Evolutionary conservation across 768 basidiomycete genomes (phyloP).

Genomic region (Podaxis rugospora): DNA sequence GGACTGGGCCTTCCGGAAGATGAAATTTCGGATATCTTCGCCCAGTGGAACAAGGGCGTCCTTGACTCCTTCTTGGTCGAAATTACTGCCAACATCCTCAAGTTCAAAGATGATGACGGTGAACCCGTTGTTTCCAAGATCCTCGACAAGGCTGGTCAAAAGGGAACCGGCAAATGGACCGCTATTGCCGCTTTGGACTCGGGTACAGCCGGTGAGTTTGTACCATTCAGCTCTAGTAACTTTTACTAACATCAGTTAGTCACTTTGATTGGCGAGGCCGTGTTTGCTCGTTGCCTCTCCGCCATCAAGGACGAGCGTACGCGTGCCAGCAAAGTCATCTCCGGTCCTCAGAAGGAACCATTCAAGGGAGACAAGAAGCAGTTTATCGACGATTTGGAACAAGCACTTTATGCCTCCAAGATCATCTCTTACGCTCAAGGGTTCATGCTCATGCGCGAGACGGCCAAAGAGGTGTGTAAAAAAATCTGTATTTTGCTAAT

Average conservation of each 20-base stretch:
- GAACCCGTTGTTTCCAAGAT: slow-evolving; percentile 90
- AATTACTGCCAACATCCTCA: slow-evolving; percentile 95
- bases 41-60: slow-evolving; percentile 96
- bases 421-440: slow-evolving; percentile 99
- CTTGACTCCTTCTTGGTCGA: slow-evolving; percentile 99
- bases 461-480: slow-evolving; percentile 77
- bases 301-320: slow-evolving; percentile 94
- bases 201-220: slow-evolving; percentile 68
- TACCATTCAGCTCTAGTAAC: slow-evolving; percentile 6
- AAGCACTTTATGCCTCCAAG: slow-evolving; percentile 98
- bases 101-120: slow-evolving; percentile 95
- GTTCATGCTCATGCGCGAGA: slow-evolving; percentile 99
- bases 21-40: slow-evolving; percentile 94
- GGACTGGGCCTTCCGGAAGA: slow-evolving; percentile 82
- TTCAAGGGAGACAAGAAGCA: slow-evolving; percentile 98
- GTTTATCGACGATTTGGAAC: slow-evolving; percentile 99
- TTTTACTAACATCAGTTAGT: slow-evolving; percentile 43
- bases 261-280: slow-evolving; percentile 98
- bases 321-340: slow-evolving; percentile 86
- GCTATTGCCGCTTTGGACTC: slow-evolving; percentile 95
- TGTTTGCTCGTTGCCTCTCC: slow-evolving; percentile 97
- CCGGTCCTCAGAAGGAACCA: slow-evolving; percentile 86
- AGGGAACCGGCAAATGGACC: slow-evolving; percentile 99
- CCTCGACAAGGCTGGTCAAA: slow-evolving; percentile 94
- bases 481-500: not conserved